Percentiles rank a stretch among this genome's conserved stretches.
Conservation (phyloP, 148 eudicot genomes). For the Chenopodium quinoa region DNA sequence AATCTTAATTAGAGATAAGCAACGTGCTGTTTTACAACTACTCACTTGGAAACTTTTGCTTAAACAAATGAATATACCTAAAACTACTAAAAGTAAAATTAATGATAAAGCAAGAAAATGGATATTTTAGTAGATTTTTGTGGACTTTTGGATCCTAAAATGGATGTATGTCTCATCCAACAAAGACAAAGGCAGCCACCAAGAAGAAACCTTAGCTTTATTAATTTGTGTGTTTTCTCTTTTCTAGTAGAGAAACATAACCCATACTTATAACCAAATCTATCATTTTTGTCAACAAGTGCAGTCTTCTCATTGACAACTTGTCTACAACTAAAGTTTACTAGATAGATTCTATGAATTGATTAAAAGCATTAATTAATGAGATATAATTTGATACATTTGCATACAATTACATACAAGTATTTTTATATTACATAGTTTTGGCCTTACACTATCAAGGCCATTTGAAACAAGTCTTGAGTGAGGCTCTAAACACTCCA, state of each 20-base stretch:
- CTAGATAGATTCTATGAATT: not conserved
- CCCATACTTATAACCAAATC: conserved; percentile 3
- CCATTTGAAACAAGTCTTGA: too few relatives aligned
- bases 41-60: conserved; percentile 19
- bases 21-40: conserved; percentile 16
- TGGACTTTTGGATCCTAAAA: conserved; percentile 5
- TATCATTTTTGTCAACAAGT: conserved; percentile 22
- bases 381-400: not conserved
- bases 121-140: not conserved
- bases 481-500: too few relatives aligned
- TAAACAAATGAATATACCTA: not conserved
- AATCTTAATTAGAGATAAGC: not conserved
- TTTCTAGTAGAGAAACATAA: not conserved
- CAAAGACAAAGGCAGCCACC: conserved; percentile 19
- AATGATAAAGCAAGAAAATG: not conserved
- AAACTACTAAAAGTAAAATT: not conserved
- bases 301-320: not conserved
- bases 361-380: not conserved
- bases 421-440: too few relatives aligned
- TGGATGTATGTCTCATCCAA: conserved; percentile 16
- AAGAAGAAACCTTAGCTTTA: conserved; percentile 7
- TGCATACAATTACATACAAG: not conserved
- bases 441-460: not conserved
- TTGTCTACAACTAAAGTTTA: not conserved
- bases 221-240: not conserved